phyloP scores from a whole-genome alignment of 2,329 filamentous ascomycete species.

The Myriosclerotinia curreyana region DNA sequence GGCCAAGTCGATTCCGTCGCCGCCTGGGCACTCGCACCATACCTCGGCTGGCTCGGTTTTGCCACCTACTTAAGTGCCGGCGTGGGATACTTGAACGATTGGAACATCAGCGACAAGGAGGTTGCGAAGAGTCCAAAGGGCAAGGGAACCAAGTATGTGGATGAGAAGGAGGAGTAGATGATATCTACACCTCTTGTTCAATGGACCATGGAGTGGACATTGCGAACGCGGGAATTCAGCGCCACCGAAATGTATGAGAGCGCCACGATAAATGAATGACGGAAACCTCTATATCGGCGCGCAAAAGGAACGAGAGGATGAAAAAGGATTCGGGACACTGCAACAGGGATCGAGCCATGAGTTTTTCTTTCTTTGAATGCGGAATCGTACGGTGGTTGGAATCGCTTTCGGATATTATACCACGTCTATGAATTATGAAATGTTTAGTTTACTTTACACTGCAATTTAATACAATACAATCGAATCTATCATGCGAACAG shows the following conservation, averaged over 20 bases:
- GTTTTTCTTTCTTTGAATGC: not conserved
- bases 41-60: constrained; percentile 82
- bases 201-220: no score
- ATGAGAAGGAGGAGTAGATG: constrained; percentile 34
- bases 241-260: no score
- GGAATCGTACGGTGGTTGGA: not conserved
- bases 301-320: no score
- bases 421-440: not conserved
- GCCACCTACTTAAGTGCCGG: constrained; percentile 79
- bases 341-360: not conserved
- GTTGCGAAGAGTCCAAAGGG: constrained; percentile 31
- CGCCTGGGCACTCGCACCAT: constrained; percentile 74
- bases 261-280: not conserved
- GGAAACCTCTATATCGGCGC: not conserved
- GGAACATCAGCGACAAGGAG: constrained; percentile 51
- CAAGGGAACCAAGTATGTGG: constrained; percentile 37
- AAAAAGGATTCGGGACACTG: not conserved
- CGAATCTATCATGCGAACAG: not conserved
- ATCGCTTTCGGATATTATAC: not conserved
- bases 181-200: no score
- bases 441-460: not conserved
- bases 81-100: constrained; percentile 64
- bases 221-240: no score
- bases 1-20: constrained; percentile 68
- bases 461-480: no score